Evolutionary conservation across 192 early-diverging fungal species (phyloP), one percentile per base, ranked within the genome.

Genomic region (Linnemannia zychae): DNA sequence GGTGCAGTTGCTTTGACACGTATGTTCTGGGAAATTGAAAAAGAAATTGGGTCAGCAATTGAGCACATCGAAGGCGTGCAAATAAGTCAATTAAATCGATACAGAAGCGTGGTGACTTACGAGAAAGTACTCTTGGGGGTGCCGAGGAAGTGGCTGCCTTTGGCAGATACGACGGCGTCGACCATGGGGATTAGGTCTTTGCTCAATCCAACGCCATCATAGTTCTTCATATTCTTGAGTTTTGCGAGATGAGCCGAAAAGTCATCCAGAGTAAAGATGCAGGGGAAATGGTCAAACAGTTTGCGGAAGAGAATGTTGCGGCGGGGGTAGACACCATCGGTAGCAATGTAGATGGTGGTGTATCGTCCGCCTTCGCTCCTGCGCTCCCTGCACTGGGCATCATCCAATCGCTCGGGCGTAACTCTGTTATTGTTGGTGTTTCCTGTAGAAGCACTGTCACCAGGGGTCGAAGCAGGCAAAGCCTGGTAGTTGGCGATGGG

Each of bases 111-210:
- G 22, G 17, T 17, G 31, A 81, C 80, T 87, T 82, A 82, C 78
- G 89, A 88, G 34, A 91, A 91, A 0, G 88, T 90, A 22, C 88
- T 90, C 48, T 88, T 87, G 20, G 87, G 86, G 0, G 90, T 92
- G 6, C 90, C 90, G 31, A 90, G 70, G 63, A 92, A 92, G 20
- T 87, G 81, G 46, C 82, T 79, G 16, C 90, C 90, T 31, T 88
- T 90, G 20, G 92, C 88, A 6, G 87, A 77, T 36, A 91, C 88
- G 22, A 91, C 88, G 5, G 88, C 88, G 77, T 92, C 92, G 5
- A 91, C 76, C 84, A 92, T 90, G 15, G 92, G 92, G 22, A 92
- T 87, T 37, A 92, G 60, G 68, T 89, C 90, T 33, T 76, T 76
- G 67, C 78, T 80, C 49, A 92, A 72, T 20, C 82, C 78, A 17